Evolutionary conservation across 2,329 filamentous ascomycete species (phyloP).

Genomic region (Talaromyces sp.): DNA sequence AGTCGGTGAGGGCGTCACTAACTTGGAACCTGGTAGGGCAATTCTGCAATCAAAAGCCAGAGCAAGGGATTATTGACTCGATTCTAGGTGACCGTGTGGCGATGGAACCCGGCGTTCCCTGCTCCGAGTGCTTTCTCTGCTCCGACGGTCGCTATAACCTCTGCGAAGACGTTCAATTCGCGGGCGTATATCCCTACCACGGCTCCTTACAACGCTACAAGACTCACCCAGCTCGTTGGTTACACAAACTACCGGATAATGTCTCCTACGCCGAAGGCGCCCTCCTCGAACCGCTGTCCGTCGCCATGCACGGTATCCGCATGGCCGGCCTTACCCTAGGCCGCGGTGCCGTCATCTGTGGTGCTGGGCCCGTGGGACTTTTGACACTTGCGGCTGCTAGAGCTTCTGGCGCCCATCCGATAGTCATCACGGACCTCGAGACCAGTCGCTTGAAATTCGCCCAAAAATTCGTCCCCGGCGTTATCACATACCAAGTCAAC

Average conservation of each 20-base stretch:
- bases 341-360: conserved; percentile 55
- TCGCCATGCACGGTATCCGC: conserved; percentile 60
- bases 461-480: conserved; percentile 53
- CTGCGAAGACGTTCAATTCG: conserved; percentile 59
- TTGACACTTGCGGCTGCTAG: conserved; percentile 56
- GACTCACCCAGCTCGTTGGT: conserved; percentile 58
- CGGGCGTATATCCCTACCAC: conserved; percentile 58
- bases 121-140: conserved; percentile 58
- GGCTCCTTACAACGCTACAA: conserved; percentile 62
- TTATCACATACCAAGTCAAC: conserved; percentile 54
- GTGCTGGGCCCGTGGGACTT: conserved; percentile 62
- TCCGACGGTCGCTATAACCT: conserved; percentile 60
- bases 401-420: conserved; percentile 60
- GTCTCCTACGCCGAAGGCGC: conserved; percentile 58
- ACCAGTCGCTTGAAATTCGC: conserved; percentile 55
- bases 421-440: conserved; percentile 63
- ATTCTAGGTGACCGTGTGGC: conserved; percentile 59
- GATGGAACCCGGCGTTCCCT: conserved; percentile 64
- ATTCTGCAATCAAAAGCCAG: background rate
- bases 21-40: conserved; percentile 46
- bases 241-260: conserved; percentile 54
- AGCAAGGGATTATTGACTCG: background rate
- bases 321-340: conserved; percentile 54
- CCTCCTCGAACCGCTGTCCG: conserved; percentile 61
- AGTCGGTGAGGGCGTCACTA: conserved; percentile 53